phyloP scores from a whole-genome alignment of 1,139 yeast genomes.

The Keqinozyma sinolaborantium region DNA sequence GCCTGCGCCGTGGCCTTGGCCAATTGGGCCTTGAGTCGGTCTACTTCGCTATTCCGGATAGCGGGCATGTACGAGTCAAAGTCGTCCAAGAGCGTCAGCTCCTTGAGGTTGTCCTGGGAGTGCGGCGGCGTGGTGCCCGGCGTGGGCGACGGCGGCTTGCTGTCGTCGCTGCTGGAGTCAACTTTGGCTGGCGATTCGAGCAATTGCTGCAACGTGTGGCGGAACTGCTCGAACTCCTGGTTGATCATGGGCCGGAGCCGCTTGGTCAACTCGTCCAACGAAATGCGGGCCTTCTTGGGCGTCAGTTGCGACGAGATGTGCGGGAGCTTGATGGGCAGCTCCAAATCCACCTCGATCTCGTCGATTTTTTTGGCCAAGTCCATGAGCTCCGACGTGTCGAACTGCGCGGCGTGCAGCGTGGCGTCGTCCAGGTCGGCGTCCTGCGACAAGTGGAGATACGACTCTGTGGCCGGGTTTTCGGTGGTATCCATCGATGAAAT shows the following conservation, averaged over 20 bases:
- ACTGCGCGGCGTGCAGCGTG: slow-evolving; percentile 8
- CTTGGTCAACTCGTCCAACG: slow-evolving; percentile 9
- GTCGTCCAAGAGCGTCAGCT: slow-evolving; percentile 3
- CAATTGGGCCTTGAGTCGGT: neutral
- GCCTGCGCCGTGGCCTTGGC: neutral
- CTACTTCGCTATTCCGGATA: neutral
- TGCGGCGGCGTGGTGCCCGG: slow-evolving; percentile 15
- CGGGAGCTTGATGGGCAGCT: slow-evolving; percentile 2
- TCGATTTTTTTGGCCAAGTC: slow-evolving; percentile 6
- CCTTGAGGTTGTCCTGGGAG: slow-evolving; percentile 9
- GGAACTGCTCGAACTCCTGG: slow-evolving; percentile 13
- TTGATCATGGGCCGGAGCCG: slow-evolving; percentile 13
- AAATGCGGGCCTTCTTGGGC: slow-evolving; percentile 11
- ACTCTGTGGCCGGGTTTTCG: slow-evolving; percentile 25
- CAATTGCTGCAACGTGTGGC: slow-evolving; percentile 7
- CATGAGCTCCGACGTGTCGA: slow-evolving; percentile 9
- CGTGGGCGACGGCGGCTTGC: neutral
- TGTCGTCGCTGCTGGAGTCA: slow-evolving; percentile 3
- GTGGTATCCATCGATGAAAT: slow-evolving; percentile 8
- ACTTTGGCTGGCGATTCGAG: slow-evolving; percentile 1
- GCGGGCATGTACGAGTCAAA: neutral
- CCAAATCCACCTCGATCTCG: slow-evolving; percentile 7
- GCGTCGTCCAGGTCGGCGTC: slow-evolving; percentile 12
- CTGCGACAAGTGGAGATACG: slow-evolving; percentile 26
- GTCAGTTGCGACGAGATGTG: slow-evolving; percentile 29